Conservation (phyloP, 176 grass and related monocot genomes). For the Eleusine indica region DNA sequence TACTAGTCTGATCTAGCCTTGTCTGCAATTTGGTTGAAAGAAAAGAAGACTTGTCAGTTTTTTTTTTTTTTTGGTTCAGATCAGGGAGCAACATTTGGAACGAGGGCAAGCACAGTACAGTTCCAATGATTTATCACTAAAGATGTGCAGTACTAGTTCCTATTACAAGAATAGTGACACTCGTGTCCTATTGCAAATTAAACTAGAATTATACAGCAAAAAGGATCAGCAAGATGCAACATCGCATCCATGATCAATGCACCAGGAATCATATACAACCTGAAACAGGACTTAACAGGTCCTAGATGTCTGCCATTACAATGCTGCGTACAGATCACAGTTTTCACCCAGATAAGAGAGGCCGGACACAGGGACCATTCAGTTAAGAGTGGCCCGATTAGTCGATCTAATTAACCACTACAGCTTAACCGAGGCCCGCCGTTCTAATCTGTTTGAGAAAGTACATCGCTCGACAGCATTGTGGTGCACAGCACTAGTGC, state of each 20-base stretch:
- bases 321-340: neutral
- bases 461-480: neutral
- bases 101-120: neutral
- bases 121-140: neutral
- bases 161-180: neutral
- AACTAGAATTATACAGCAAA: neutral
- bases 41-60: neutral
- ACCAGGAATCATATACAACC: conserved; percentile 12
- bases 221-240: neutral
- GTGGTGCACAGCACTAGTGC: neutral
- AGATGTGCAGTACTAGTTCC: neutral
- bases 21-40: conserved; percentile 18
- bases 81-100: neutral
- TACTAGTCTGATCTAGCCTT: conserved; percentile 25
- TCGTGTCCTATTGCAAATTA: neutral
- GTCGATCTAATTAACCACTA: neutral
- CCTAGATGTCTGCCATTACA: conserved; percentile 8
- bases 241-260: neutral
- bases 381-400: no score
- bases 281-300: conserved; percentile 12
- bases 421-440: neutral
- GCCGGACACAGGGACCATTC: no score
- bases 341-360: neutral
- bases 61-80: neutral
- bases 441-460: neutral